Conservation (phyloP, 129 eudicot species). For the Arctium lappa region DNA sequence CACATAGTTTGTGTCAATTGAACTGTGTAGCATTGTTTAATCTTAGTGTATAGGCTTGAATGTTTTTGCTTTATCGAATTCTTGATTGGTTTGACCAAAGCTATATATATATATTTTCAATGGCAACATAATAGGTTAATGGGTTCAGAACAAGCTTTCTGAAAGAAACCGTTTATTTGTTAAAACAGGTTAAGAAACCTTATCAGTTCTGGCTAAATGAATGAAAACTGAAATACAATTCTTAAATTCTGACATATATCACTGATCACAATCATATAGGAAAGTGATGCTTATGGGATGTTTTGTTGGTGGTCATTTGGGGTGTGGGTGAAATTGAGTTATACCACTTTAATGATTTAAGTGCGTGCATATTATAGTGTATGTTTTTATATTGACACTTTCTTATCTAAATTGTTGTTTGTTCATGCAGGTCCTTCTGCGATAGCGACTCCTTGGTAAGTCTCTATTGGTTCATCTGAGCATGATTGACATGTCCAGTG, state of each 20-base stretch:
- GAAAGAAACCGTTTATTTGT: neutral
- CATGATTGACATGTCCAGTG: neutral
- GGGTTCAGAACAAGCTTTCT: neutral
- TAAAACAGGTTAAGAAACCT: neutral
- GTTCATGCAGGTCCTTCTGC: conserved; percentile 30
- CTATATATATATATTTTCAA: neutral
- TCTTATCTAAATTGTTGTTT: conserved; percentile 2
- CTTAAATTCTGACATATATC: neutral
- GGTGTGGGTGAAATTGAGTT: neutral
- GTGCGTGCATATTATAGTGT: neutral
- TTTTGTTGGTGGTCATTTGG: neutral
- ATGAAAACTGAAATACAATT: neutral
- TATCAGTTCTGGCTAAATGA: neutral
- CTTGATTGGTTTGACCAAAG: neutral
- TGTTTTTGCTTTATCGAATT: conserved; percentile 1
- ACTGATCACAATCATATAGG: neutral
- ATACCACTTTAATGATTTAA: neutral
- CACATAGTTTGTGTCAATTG: neutral
- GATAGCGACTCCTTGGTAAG: conserved; percentile 35
- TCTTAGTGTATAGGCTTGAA: neutral
- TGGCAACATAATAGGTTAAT: neutral
- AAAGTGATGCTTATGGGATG: conserved; percentile 4
- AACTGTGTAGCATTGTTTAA: neutral
- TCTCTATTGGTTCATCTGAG: neutral
- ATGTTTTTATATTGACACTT: neutral